A percentile compares a stretch with the other conserved stretches of the same genome.
phyloP scores from a whole-genome alignment of 1,284 basidiomycete genomes.

The Trametes sp. region DNA sequence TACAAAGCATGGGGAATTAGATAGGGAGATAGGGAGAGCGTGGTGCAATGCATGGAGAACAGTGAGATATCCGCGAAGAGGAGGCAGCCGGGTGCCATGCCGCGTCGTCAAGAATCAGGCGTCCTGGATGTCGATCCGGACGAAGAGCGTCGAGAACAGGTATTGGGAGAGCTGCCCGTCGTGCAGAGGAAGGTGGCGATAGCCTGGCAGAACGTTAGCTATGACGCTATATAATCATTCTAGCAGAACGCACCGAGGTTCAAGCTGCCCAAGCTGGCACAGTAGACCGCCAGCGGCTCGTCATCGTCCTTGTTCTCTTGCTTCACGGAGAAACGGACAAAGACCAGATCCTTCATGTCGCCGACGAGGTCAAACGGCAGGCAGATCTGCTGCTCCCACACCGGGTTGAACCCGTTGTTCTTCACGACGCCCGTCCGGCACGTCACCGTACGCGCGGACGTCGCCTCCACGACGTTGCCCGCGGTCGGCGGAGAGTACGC shows the following conservation, averaged over 20 bases:
- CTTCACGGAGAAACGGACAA: constrained; percentile 81
- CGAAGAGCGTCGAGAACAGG: constrained; percentile 90
- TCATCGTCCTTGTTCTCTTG: constrained; percentile 68
- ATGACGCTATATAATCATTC: constrained; percentile 1
- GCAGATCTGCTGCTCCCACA: constrained; percentile 80
- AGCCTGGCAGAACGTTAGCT: constrained; percentile 58
- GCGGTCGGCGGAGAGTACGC: constrained; percentile 36
- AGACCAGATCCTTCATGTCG: constrained; percentile 83
- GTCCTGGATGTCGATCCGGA: constrained; percentile 61
- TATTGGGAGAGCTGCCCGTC: constrained; percentile 85
- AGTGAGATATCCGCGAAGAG: background rate
- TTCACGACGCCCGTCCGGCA: constrained; percentile 69
- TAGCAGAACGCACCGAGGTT: constrained; percentile 63
- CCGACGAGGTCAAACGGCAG: constrained; percentile 80
- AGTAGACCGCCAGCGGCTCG: constrained; percentile 77
- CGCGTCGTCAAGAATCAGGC: constrained; percentile 23
- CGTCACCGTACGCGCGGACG: constrained; percentile 56
- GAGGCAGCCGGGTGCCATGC: background rate
- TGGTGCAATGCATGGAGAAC: constrained; percentile 4
- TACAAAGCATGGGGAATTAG: constrained; percentile 6
- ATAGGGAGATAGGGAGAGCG: background rate
- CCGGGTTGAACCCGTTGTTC: constrained; percentile 90
- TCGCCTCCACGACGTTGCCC: constrained; percentile 42
- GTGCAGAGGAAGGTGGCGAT: constrained; percentile 86
- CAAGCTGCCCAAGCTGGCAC: constrained; percentile 70